These are phyloP conservation scores for Neofusicoccum parvum DNA, from an alignment of 2,329 filamentous ascomycete genomes.

Conservation along the genomic window DNA sequence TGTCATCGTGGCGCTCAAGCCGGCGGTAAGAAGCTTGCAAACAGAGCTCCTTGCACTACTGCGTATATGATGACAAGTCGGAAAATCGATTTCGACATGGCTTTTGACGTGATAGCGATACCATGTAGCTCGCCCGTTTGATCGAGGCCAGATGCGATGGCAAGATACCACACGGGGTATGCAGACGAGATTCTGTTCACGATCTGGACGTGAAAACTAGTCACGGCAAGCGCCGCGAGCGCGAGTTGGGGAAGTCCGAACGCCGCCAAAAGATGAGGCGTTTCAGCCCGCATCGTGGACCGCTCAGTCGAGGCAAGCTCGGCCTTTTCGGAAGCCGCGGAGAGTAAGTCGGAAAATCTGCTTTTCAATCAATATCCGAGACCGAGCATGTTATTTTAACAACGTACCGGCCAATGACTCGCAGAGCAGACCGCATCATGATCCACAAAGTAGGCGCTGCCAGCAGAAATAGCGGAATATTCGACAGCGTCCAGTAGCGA, in stretches of 20 bases:
- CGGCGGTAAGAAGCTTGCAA: constrained; percentile 87
- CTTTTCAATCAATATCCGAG: background rate
- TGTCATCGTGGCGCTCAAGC: constrained; percentile 55
- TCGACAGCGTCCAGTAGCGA: constrained; percentile 84
- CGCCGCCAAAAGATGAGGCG: constrained; percentile 6
- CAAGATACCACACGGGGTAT: constrained; percentile 88
- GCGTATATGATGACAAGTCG: constrained; percentile 68
- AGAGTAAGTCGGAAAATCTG: background rate
- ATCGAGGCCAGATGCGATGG: constrained; percentile 57
- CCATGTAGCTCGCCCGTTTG: background rate
- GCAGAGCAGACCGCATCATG: constrained; percentile 46
- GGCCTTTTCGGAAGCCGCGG: background rate
- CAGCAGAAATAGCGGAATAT: constrained; percentile 84
- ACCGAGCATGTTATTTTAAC: background rate
- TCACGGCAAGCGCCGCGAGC: constrained; percentile 71
- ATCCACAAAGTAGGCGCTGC: constrained; percentile 76
- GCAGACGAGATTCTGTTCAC: constrained; percentile 86
- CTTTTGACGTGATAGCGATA: background rate
- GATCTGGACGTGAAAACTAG: constrained; percentile 90
- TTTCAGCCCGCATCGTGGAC: background rate
- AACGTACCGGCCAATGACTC: constrained; percentile 12
- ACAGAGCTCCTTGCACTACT: constrained; percentile 78
- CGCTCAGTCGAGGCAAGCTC: background rate
- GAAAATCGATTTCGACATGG: constrained; percentile 18
- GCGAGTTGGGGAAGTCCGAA: constrained; percentile 73